A percentile compares a stretch with the other conserved stretches of the same genome.
Conservation (phyloP, 306 rosid species). For the Biancaea sappan region DNA sequence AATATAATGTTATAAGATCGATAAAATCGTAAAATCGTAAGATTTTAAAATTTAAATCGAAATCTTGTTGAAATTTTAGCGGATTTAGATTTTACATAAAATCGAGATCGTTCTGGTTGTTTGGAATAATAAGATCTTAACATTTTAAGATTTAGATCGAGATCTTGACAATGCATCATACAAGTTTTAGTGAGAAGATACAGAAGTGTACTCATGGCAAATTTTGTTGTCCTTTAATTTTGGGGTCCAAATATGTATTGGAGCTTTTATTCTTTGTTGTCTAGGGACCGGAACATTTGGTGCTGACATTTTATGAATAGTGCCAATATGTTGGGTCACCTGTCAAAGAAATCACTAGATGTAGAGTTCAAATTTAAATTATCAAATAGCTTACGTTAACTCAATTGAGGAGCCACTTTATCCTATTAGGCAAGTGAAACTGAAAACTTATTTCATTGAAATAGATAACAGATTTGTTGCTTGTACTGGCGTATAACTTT, state of each 20-base stretch:
- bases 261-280: not conserved
- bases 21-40: no score
- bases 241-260: no score
- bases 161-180: not conserved
- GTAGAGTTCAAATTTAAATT: not conserved
- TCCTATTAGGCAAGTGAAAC: not conserved
- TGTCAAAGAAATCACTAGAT: conserved; percentile 1
- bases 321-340: not conserved
- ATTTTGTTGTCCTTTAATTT: not conserved
- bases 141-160: not conserved
- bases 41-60: no score
- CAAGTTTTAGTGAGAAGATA: not conserved
- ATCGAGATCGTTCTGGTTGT: no score
- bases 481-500: not conserved
- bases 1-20: no score
- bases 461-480: conserved; percentile 2
- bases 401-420: conserved; percentile 1
- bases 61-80: no score
- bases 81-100: no score
- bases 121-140: not conserved
- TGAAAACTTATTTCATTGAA: not conserved
- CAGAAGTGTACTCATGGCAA: not conserved
- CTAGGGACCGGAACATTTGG: not conserved
- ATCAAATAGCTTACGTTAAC: not conserved
- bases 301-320: not conserved